Base-by-base conservation (phyloP, 148 eudicot genomes). In the Nepenthes gracilis region DNA sequence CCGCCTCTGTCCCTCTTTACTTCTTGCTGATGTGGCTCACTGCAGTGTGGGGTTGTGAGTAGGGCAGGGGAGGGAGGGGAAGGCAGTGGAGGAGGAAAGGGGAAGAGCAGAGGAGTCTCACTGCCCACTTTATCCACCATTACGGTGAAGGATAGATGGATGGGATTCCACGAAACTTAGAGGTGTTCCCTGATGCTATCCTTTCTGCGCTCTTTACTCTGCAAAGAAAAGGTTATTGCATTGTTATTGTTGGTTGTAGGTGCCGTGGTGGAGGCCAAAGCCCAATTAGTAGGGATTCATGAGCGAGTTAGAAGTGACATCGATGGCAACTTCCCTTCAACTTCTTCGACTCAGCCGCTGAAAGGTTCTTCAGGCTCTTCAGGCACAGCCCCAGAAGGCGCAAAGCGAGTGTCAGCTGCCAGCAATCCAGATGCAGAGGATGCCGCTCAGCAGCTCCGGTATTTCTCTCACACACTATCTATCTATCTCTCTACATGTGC, bases 231-330 rank as follows among this genome's bases (percentile, higher is more conserved):
- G 23, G 23, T 23, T 11, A 3, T 49, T 49, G 53, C 15, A n/a
- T 49, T 49, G 13, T 2, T 49, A 5, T n/a, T 49, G 53, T 33
- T 64, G 14, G 33, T 38, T 68, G 51, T 67, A 93, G 99, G 99
- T 63, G 86, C 83, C 63, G 92, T 93, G 55, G 55, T 93, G 68
- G 92, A 89, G 76, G 72, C 99, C 62, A 93, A 86, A 63, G 73
- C 99, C 58, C 91, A 84, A 2, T 70, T 93, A 61, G 85, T 79
- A 58, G 99, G 99, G 14, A 81, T 89, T 53, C 97, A 80, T 65
- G 99, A 93, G 72, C 78, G 99, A 69, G 99, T 93, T 34, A 84
- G 99, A 79, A 93, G 87, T 68, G 99, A 93, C 75, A 64, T 75
- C 36, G 87, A 63, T 67, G 87, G 91, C 34, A 79, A 62, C 35